Conservation (phyloP, 371 early-diverging fungal species). For the Chytridium lagenaria region DNA sequence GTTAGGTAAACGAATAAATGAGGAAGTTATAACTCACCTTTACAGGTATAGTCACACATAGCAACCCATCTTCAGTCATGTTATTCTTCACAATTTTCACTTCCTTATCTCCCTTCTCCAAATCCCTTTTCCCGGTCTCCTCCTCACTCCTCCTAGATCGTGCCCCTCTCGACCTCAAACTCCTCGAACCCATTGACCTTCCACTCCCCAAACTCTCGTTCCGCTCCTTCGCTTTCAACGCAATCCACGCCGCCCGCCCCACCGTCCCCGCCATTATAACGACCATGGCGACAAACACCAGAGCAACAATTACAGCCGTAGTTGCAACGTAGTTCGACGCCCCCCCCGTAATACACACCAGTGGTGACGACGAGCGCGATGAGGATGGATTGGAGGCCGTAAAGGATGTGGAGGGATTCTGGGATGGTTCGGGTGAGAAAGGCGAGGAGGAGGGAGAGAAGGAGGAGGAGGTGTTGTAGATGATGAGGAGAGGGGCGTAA, state of each 20-base stretch:
- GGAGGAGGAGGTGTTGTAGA: slow-evolving; percentile 11
- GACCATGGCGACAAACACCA: not conserved
- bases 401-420: slow-evolving; percentile 6
- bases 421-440: not conserved
- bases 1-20: not conserved
- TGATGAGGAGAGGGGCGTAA: not conserved
- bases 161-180: not conserved
- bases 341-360: not conserved
- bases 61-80: not conserved
- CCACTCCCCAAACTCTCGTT: not conserved
- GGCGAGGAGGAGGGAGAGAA: not conserved
- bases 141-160: not conserved
- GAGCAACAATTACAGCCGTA: not conserved
- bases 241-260: not conserved
- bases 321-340: not conserved
- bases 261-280: not conserved
- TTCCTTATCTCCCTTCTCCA: not conserved
- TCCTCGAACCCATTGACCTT: not conserved
- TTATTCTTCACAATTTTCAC: not conserved
- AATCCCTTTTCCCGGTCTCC: not conserved
- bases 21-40: not conserved
- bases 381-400: not conserved
- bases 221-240: not conserved
- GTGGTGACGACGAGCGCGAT: not conserved
- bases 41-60: not conserved